Evolutionary conservation across 2,329 filamentous ascomycete species (phyloP).

Genomic region (Trichoderma sp.): DNA sequence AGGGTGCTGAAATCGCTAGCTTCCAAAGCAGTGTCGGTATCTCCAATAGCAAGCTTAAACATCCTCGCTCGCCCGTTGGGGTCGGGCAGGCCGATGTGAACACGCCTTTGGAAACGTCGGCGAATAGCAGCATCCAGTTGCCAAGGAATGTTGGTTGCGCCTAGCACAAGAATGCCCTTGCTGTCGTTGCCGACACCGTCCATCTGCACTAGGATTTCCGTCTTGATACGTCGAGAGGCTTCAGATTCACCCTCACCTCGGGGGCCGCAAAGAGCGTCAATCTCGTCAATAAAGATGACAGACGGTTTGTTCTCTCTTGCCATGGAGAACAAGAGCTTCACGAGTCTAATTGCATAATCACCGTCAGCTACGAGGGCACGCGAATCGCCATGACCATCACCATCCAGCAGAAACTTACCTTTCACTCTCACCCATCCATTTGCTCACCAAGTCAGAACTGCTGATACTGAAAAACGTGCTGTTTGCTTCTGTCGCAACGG

Average conservation of each 20-base stretch:
- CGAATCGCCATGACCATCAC: neutral
- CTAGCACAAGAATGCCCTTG: conserved; percentile 88
- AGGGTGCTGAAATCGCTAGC: conserved; percentile 75
- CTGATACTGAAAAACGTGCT: conserved; percentile 99
- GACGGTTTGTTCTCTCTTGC: conserved; percentile 96
- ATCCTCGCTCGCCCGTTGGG: conserved; percentile 81
- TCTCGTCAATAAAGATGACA: conserved; percentile 98
- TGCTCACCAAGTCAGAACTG: conserved; percentile 94
- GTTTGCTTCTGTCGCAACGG: conserved; percentile 96
- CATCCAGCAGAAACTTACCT: conserved; percentile 52
- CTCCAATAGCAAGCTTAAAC: conserved; percentile 94
- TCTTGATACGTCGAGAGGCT: conserved; percentile 96
- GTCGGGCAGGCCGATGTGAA: conserved; percentile 93
- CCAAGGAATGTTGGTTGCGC: conserved; percentile 98
- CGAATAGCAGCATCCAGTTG: conserved; percentile 95
- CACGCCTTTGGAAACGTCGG: conserved; percentile 89
- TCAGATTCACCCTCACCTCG: conserved; percentile 94
- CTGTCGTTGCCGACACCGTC: conserved; percentile 97
- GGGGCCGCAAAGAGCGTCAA: conserved; percentile 92
- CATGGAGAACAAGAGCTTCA: conserved; percentile 97
- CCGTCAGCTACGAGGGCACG: conserved; percentile 25
- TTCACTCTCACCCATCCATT: conserved; percentile 99
- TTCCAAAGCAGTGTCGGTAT: conserved; percentile 82
- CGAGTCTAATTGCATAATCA: conserved; percentile 58
- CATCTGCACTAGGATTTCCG: conserved; percentile 97